phyloP scores from a whole-genome alignment of 2,329 filamentous ascomycete species.

The Verticillium tricorpus region DNA sequence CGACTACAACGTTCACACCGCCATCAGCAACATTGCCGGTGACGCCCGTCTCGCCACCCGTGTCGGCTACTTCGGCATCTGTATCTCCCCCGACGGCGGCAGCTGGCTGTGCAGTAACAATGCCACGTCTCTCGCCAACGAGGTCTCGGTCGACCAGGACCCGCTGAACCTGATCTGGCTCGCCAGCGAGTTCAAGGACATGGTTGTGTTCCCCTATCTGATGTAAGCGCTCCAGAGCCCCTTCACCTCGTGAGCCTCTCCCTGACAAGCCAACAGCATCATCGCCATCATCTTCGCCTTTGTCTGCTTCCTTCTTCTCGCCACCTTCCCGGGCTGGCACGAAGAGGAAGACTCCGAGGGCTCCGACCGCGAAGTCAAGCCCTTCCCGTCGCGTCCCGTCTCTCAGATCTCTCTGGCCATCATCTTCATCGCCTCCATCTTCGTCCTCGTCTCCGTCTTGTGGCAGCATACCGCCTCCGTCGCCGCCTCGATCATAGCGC shows the following conservation, averaged over 20 bases:
- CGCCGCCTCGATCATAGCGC: conserved; percentile 86
- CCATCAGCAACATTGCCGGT: conserved; percentile 87
- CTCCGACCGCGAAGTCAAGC: conserved; percentile 85
- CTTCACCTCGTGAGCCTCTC: neutral
- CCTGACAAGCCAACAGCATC: conserved; percentile 55
- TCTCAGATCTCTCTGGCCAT: conserved; percentile 90
- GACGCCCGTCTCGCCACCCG: conserved; percentile 79
- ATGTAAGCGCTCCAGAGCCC: conserved; percentile 55
- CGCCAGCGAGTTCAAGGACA: conserved; percentile 94
- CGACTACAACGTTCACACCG: conserved; percentile 78
- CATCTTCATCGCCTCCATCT: conserved; percentile 74
- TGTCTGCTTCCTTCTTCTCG: conserved; percentile 88
- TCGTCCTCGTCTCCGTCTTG: conserved; percentile 68
- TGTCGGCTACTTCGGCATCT: conserved; percentile 97
- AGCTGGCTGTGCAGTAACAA: conserved; percentile 96
- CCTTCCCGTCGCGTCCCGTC: conserved; percentile 87
- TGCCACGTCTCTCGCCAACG: conserved; percentile 84
- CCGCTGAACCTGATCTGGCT: conserved; percentile 97
- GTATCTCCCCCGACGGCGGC: conserved; percentile 85
- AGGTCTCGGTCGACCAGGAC: conserved; percentile 87
- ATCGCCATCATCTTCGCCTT: conserved; percentile 97
- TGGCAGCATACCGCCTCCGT: conserved; percentile 97
- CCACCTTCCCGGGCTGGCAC: conserved; percentile 97
- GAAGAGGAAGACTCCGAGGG: conserved; percentile 79
- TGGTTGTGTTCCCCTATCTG: conserved; percentile 95